Base-by-base conservation (phyloP, 257 asterid genomes). In the Ilex asprella region DNA sequence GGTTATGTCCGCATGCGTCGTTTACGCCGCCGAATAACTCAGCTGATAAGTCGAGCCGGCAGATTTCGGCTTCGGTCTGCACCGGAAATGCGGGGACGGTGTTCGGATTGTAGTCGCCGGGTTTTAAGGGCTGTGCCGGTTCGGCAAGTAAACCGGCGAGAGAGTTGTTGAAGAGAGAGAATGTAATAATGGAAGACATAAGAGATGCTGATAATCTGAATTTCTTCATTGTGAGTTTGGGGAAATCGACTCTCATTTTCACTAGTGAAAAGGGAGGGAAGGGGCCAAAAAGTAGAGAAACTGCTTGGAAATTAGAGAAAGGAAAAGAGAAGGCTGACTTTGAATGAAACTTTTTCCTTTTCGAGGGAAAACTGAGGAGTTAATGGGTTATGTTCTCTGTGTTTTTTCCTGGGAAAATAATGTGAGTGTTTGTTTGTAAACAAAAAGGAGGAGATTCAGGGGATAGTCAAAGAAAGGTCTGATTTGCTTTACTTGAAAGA, bases 11-110 rank as follows among this genome's bases (percentile, higher is more conserved):
- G 69, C 99, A 85, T 2, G 99, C 99, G 29, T 93, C 89, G 50
- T 79, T 64, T 12, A 92, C 97, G 50, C 97, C 99, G 70, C 99
- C 97, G 75, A 89, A 87, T 13, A 92, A 80, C 86, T 92, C 97
- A 12, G 76, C 91, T 2, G 99, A 87, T 1, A 89, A 70, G 80
- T 92, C 97, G 10, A 89, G 81, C 46, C 73, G 79, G 82, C 99
- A 83, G 51, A 74, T 81, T 14, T 80, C 85, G 54, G 88, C 43
- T 58, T 78, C 75, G 1, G 91, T 75, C 61, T 89, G 91, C 57
- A 81, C 88, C 32, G 98, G 98, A 35, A 83, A 83, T 7, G 98
- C 93, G 4, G 97, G 98, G 60, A 92, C 97, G 0, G 96, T 92
- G 74, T 84, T 91, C 0, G 78, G 49, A 47, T 66, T 29, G 76